A percentile compares a stretch with the other conserved stretches of the same genome.
Evolutionary conservation across 2,329 filamentous ascomycete genomes (phyloP).

Genomic region (Diaporthe ampelina): DNA sequence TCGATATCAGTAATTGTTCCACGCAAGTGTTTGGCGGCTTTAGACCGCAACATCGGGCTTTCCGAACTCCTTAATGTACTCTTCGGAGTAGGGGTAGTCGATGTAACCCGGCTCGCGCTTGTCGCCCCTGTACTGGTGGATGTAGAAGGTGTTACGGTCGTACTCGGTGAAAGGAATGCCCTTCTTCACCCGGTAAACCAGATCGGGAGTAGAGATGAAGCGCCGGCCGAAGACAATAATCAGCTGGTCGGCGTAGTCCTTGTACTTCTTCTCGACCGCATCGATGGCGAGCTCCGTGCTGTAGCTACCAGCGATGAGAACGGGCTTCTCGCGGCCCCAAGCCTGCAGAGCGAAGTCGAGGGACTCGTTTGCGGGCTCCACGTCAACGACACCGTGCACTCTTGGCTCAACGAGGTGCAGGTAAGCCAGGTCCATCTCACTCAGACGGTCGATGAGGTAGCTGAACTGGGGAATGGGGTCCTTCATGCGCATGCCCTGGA

Average conservation of each 20-base stretch:
- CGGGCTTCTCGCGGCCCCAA: conserved; percentile 51
- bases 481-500: conserved; percentile 71
- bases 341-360: conserved; percentile 48
- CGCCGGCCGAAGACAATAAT: conserved; percentile 50
- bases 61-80: conserved; percentile 44
- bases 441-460: conserved; percentile 66
- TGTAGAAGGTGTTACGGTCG: conserved; percentile 49
- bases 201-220: conserved; percentile 53
- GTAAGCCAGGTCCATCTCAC: conserved; percentile 67
- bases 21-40: background rate
- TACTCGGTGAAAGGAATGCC: conserved; percentile 48
- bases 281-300: conserved; percentile 45
- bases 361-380: conserved; percentile 34
- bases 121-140: conserved; percentile 39
- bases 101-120: conserved; percentile 44
- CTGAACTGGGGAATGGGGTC: conserved; percentile 71
- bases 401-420: conserved; percentile 72
- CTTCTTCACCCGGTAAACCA: conserved; percentile 49
- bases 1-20: background rate
- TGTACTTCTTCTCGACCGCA: conserved; percentile 41
- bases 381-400: conserved; percentile 48
- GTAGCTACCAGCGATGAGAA: conserved; percentile 52
- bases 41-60: conserved; percentile 40
- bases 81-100: conserved; percentile 46
- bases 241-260: conserved; percentile 40